Evolutionary conservation across 139 green algal species (phyloP), one percentile per base, ranked within the genome.

Genomic region (Chlorella sp.): DNA sequence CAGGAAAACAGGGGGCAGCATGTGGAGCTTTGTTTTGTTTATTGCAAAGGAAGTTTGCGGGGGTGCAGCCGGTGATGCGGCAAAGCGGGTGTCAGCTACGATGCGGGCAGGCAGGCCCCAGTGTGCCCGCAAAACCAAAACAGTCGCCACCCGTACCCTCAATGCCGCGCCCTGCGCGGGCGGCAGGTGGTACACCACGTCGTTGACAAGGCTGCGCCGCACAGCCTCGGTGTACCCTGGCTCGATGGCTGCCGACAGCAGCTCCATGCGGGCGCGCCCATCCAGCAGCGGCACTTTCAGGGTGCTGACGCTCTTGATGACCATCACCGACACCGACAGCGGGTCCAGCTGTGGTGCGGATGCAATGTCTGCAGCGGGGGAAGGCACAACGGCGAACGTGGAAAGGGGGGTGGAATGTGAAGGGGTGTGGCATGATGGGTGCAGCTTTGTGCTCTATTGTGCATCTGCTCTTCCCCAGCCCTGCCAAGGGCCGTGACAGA

Each of bases 251-350:
- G 71, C 85, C 12, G 42, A 14, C 32, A 91, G 81, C 66, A 91
- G 81, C n/a, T 87, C 81, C 26, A n/a, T 60, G 42, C 88, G 79
- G 18, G 40, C 61, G 7, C 14, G 53, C 0, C 19, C 12, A 48
- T 30, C 64, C 19, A 91, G 69, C 71, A 91, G 69, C 22, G 88
- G 88, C 39, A 12, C 9, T 7, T 34, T 18, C 71, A 91, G 82
- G 48, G 14, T 61, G 48, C 16, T 42, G 26, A 91, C 71, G 69
- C 53, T 68, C 57, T 88, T 88, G 81, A 91, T 91, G 48, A 88
- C 71, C 18, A 91, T 26, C 2, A 91, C 61, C 11, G 88, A 88
- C 28, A 91, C 88, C 19, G 83, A 82, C 42, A 88, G 53, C 69
- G 88, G 71, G 71, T 91, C 88, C 57, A 91, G 36, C 3, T 57